A percentile compares a stretch with the other conserved stretches of the same genome.
Evolutionary conservation across 1,139 yeast species (phyloP).

Genomic region (Candida buenavistaensis): DNA sequence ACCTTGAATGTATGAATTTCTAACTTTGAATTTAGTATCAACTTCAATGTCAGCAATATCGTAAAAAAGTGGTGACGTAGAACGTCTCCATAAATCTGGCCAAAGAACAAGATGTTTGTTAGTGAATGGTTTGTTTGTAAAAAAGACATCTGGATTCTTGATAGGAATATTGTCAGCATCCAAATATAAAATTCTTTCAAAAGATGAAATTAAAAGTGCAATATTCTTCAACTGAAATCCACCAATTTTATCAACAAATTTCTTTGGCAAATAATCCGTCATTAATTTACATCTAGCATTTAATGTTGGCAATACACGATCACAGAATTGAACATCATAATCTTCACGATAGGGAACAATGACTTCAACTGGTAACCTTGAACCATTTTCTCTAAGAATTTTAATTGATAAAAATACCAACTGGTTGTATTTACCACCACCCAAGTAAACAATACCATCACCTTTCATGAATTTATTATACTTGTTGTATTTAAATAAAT

Average conservation of each 20-base stretch:
- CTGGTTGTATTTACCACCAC: slow-evolving; percentile 61
- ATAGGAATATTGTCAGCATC: slow-evolving; percentile 40
- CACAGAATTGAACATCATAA: slow-evolving; percentile 33
- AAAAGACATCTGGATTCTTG: slow-evolving; percentile 33
- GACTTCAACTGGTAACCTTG: slow-evolving; percentile 59
- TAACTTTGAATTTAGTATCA: slow-evolving; percentile 18
- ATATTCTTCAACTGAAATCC: slow-evolving; percentile 36
- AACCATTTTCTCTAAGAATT: slow-evolving; percentile 52
- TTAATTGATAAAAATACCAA: slow-evolving; percentile 55
- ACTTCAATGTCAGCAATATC: slow-evolving; percentile 28
- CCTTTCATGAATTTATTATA: slow-evolving; percentile 39
- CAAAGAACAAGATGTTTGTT: slow-evolving; percentile 30
- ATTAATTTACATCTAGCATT: slow-evolving; percentile 35
- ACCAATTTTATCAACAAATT: slow-evolving; percentile 18
- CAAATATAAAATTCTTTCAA: slow-evolving; percentile 32
- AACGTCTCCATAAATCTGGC: slow-evolving; percentile 45
- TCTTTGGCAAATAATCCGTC: slow-evolving; percentile 30
- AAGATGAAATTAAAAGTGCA: slow-evolving; percentile 35
- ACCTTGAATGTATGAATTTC: slow-evolving; percentile 29
- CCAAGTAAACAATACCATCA: slow-evolving; percentile 61
- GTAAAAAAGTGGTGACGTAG: slow-evolving; percentile 36
- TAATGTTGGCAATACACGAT: slow-evolving; percentile 26
- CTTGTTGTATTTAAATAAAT: slow-evolving; percentile 20
- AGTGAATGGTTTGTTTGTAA: slow-evolving; percentile 32
- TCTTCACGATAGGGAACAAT: slow-evolving; percentile 30